Evolutionary conservation across 78 protist genomes (phyloP).

Genomic region (Dictyostelium brefeldianum): DNA sequence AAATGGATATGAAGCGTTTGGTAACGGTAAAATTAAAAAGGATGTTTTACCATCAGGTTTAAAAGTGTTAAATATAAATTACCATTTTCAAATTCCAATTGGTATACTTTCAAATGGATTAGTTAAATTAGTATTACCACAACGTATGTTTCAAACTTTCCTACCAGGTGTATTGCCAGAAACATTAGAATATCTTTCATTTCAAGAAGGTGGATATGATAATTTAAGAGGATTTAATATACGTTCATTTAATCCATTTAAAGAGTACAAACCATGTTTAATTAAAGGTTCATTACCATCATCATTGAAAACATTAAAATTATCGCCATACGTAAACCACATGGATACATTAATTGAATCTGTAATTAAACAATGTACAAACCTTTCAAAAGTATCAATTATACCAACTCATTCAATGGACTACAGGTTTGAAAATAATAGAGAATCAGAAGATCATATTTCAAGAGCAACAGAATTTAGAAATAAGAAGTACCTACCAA

Average conservation of each 20-base stretch:
- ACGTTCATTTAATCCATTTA: background rate
- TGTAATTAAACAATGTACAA: background rate
- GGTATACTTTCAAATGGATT: too few relatives aligned
- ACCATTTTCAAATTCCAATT: too few relatives aligned
- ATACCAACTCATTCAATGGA: background rate
- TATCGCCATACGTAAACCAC: background rate
- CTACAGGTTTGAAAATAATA: too few relatives aligned
- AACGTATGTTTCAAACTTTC: background rate
- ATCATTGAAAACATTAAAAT: background rate
- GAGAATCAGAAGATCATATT: too few relatives aligned
- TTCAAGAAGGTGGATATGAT: background rate
- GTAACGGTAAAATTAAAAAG: background rate
- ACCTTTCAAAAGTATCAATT: background rate
- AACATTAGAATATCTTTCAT: background rate
- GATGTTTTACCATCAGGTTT: too few relatives aligned
- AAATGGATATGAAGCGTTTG: background rate
- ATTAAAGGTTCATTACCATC: constrained; percentile 8
- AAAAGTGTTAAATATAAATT: too few relatives aligned
- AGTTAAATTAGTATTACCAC: too few relatives aligned
- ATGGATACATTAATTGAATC: background rate
- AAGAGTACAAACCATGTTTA: background rate
- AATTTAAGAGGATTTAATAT: too few relatives aligned
- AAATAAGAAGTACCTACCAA: too few relatives aligned
- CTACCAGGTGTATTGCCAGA: constrained; percentile 2
- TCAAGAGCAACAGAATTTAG: too few relatives aligned